Conservation (phyloP, 805 yeast genomes). For the Metschnikowia dekortorum region DNA sequence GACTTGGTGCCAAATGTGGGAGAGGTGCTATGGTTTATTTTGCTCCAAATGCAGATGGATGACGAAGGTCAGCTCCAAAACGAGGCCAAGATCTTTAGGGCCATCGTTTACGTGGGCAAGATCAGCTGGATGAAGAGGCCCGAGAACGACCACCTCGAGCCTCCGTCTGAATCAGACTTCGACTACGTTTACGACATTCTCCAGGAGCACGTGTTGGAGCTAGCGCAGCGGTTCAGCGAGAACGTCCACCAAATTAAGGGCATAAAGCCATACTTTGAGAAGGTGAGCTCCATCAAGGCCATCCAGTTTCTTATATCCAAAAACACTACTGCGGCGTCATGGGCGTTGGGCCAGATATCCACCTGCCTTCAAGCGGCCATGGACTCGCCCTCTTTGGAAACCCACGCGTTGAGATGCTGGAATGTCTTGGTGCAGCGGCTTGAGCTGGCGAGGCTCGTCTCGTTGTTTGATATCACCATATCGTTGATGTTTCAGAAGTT, state of each 20-base stretch:
- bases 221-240: conserved; percentile 76
- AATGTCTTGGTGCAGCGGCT: conserved; percentile 54
- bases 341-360: conserved; percentile 76
- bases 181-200: conserved; percentile 31
- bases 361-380: conserved; percentile 80
- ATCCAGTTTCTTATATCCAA: conserved; percentile 59
- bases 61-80: conserved; percentile 27
- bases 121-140: conserved; percentile 18
- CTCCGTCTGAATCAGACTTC: conserved; percentile 15
- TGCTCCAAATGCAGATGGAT: conserved; percentile 29
- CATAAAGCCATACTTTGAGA: conserved; percentile 65
- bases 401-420: conserved; percentile 66
- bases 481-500: conserved; percentile 73
- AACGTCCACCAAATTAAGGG: conserved; percentile 72
- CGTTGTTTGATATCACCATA: conserved; percentile 68
- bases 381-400: conserved; percentile 56
- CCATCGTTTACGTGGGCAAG: conserved; percentile 40
- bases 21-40: conserved; percentile 35
- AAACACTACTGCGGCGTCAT: conserved; percentile 48
- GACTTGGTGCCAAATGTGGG: conserved; percentile 37
- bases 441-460: conserved; percentile 51
- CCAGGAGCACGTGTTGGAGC: conserved; percentile 61
- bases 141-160: conserved; percentile 1
- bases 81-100: conserved; percentile 34
- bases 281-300: conserved; percentile 67